phyloP scores from a whole-genome alignment of 495 filamentous ascomycete genomes.

The Chaetomium cochliodes region DNA sequence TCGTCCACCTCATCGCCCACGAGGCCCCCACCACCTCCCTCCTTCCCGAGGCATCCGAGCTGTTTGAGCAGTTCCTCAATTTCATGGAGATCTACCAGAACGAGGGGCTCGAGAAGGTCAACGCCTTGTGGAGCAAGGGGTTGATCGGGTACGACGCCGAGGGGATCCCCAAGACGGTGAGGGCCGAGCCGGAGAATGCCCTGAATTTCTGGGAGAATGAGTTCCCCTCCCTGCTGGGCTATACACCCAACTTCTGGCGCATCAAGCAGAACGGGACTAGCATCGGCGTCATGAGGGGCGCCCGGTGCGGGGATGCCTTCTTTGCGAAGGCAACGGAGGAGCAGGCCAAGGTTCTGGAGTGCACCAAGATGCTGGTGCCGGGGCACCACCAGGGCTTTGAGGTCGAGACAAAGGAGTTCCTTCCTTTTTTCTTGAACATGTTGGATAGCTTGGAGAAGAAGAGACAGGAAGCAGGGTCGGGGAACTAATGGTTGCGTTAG shows the following conservation, averaged over 20 bases:
- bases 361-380: conserved; percentile 25
- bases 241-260: conserved; percentile 29
- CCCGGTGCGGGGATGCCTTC: conserved; percentile 29
- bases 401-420: conserved; percentile 29
- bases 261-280: conserved; percentile 25
- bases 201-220: conserved; percentile 33
- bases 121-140: conserved; percentile 11
- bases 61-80: conserved; percentile 23
- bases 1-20: conserved; percentile 31
- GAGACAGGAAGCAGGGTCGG: background rate
- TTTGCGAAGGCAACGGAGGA: conserved; percentile 29
- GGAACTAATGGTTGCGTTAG: no score
- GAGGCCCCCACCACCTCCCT: conserved; percentile 29
- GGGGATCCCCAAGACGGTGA: conserved; percentile 15
- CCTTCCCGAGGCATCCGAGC: conserved; percentile 24
- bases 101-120: conserved; percentile 17
- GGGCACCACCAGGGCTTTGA: conserved; percentile 36
- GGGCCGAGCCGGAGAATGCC: conserved; percentile 19
- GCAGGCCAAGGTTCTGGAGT: conserved; percentile 28
- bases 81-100: conserved; percentile 25
- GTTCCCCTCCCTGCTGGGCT: conserved; percentile 24
- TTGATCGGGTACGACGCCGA: conserved; percentile 29
- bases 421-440: conserved; percentile 25
- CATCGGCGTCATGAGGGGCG: conserved; percentile 28
- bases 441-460: conserved; percentile 17